These are phyloP conservation scores for Thozetella sp. DNA, from an alignment of 495 filamentous ascomycete genomes.

Conservation along the genomic window DNA sequence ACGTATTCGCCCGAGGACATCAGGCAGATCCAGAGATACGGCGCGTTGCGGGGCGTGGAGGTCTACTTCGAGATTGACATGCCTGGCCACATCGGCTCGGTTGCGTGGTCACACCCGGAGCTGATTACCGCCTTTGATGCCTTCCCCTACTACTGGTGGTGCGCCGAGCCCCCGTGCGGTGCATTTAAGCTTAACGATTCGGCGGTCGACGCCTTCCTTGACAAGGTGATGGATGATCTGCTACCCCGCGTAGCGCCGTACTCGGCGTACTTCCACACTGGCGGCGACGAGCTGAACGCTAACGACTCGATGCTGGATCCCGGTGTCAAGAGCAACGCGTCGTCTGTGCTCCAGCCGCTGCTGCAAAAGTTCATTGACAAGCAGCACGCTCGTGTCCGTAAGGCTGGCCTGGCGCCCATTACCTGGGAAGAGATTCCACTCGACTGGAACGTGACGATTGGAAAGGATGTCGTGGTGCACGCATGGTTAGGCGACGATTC, in stretches of 20 bases:
- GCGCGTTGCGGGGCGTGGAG: conserved; percentile 65
- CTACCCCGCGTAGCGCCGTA: conserved; percentile 70
- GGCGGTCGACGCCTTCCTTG: conserved; percentile 66
- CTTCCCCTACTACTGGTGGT: conserved; percentile 68
- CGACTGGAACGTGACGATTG: conserved; percentile 71
- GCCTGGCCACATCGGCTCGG: conserved; percentile 75
- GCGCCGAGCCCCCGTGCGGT: conserved; percentile 76
- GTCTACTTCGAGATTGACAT: conserved; percentile 80
- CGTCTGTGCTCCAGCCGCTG: conserved; percentile 63
- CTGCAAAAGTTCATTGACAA: conserved; percentile 72
- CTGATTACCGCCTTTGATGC: conserved; percentile 72
- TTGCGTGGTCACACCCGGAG: conserved; percentile 66
- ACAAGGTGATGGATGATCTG: conserved; percentile 69
- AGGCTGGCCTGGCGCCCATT: conserved; percentile 63
- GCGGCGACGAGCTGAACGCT: conserved; percentile 79
- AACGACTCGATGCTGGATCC: conserved; percentile 75
- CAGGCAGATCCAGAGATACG: conserved; percentile 66
- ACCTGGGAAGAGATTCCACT: conserved; percentile 85
- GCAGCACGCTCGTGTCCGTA: conserved; percentile 59
- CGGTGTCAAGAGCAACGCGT: conserved; percentile 63
- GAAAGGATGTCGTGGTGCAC: conserved; percentile 66
- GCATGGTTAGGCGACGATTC: conserved; percentile 65
- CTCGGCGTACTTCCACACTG: conserved; percentile 76
- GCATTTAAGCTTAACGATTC: conserved; percentile 72
- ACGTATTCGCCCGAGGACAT: conserved; percentile 68